Evolutionary conservation across 129 eudicot species (phyloP).

Genomic region (Escallonia herrerae): DNA sequence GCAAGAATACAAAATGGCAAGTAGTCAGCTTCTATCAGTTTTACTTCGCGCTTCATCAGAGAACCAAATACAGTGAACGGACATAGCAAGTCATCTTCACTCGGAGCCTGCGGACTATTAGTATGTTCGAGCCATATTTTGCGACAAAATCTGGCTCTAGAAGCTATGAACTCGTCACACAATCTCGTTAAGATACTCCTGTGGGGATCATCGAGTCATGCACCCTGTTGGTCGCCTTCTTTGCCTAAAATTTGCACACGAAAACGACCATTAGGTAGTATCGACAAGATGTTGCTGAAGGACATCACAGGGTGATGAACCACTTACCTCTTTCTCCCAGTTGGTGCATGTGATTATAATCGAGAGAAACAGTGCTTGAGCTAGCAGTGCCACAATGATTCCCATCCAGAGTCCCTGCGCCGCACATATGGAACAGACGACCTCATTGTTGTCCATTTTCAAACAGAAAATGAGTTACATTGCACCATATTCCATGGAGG

Average conservation of each 20-base stretch:
- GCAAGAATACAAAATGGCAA: too few relatives aligned
- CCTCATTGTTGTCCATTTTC: not conserved
- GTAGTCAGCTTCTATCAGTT: too few relatives aligned
- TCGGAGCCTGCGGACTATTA: too few relatives aligned
- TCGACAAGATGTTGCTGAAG: not conserved
- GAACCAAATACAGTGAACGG: too few relatives aligned
- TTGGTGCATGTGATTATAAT: conserved; percentile 44
- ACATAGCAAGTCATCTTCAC: too few relatives aligned
- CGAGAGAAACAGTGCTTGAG: conserved; percentile 49
- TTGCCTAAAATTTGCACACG: conserved; percentile 35
- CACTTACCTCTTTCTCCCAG: conserved; percentile 66
- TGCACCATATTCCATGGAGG: not conserved
- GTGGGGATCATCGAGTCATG: conserved; percentile 23
- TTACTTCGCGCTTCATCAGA: too few relatives aligned
- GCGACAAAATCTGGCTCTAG: too few relatives aligned
- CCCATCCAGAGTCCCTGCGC: conserved; percentile 79
- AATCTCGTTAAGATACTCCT: conserved; percentile 23
- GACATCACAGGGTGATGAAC: not conserved
- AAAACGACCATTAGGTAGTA: not conserved
- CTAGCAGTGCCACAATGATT: conserved; percentile 46
- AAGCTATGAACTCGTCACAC: too few relatives aligned
- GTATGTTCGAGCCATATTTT: too few relatives aligned
- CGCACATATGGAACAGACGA: not conserved
- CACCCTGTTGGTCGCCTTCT: conserved; percentile 49
- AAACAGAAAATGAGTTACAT: not conserved